Base-by-base conservation (phyloP, 2,329 filamentous ascomycete species). In the Stemphylium lycopersici region DNA sequence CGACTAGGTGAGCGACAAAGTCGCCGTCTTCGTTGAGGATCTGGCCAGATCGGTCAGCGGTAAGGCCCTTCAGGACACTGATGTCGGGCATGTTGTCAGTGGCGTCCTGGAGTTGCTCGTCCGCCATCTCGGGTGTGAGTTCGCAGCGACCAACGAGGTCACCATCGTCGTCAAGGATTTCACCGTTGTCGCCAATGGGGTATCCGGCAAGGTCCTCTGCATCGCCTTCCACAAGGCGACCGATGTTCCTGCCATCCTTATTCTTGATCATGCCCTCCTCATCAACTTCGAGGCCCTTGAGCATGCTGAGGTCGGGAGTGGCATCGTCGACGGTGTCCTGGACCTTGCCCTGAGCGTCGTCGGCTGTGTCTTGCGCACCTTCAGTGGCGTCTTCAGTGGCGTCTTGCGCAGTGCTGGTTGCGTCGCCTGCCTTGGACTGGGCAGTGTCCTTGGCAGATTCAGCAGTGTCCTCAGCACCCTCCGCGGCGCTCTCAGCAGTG, bases 151-250 rank as follows among this genome's bases (percentile, higher is more conserved):
- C 82, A 42, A 84, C 80, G 20, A 83, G 78, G 58, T 83, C 79
- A 20, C 82, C 82, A 56, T 82, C 79, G 37, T 83, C 80, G 53
- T 84, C 80, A 20, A 84, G 77, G 26, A 84, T 83, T 62, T 83
- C 81, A 52, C 82, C 82, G 12, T 83, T 76, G 33, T 83, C 78
- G 52, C 81, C 81, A 53, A 83, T 81, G 13, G 73, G 75, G 66
- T 83, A 83, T 32, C 81, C 81, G 44, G 72, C 77, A 40, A 82
- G 79, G 56, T 82, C 80, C 66, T 82, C 80, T 18, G 80, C 80
- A 52, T 82, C 80, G 54, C 80, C 81, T 64, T 83, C 81, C 26
- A 77, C 78, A 37, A 83, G 78, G 44, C 76, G 76, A 49, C 79
- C 81, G 48, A 83, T 69, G 3, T 74, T 65, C 45, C 81, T 80